These are phyloP conservation scores for Papiliotrema nemorosa DNA, from an alignment of 1,284 basidiomycete genomes.

Conservation along the genomic window DNA sequence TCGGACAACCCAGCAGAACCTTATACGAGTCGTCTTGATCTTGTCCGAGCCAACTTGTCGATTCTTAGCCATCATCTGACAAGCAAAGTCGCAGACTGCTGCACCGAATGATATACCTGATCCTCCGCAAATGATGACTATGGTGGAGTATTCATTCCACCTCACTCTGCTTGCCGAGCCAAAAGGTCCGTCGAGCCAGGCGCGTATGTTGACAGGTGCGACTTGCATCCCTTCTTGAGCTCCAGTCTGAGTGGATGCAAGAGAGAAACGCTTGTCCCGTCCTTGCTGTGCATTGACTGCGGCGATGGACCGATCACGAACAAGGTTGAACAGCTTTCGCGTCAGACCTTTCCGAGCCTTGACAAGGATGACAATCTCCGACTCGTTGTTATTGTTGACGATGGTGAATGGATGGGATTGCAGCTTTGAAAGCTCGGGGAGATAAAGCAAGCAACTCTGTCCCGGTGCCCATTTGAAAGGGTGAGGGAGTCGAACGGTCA, in stretches of 20 bases:
- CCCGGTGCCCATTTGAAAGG: slow-evolving; percentile 70
- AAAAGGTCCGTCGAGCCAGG: slow-evolving; percentile 71
- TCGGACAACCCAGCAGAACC: slow-evolving; percentile 79
- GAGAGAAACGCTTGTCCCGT: slow-evolving; percentile 23
- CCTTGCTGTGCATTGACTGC: slow-evolving; percentile 21
- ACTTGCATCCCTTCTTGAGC: slow-evolving; percentile 32
- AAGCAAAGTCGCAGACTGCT: slow-evolving; percentile 67
- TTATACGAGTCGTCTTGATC: slow-evolving; percentile 59
- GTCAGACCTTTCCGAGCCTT: slow-evolving; percentile 76
- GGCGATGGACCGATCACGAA: slow-evolving; percentile 45
- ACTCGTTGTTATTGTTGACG: slow-evolving; percentile 63
- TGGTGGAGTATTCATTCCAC: slow-evolving; percentile 64
- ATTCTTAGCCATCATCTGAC: slow-evolving; percentile 59
- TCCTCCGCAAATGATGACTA: slow-evolving; percentile 71
- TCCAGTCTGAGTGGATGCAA: slow-evolving; percentile 20
- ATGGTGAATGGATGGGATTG: slow-evolving; percentile 80
- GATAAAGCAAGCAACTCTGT: slow-evolving; percentile 59
- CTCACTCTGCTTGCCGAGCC: slow-evolving; percentile 66
- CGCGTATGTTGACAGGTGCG: slow-evolving; percentile 53
- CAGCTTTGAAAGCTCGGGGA: slow-evolving; percentile 66
- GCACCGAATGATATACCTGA: slow-evolving; percentile 75
- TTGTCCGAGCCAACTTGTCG: slow-evolving; percentile 53
- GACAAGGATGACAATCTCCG: slow-evolving; percentile 66
- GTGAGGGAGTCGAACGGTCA: slow-evolving; percentile 64
- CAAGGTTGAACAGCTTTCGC: slow-evolving; percentile 63